These are phyloP conservation scores for Auxenochlorella pyrenoidosa DNA, from an alignment of 139 green algal species.

Conservation along the genomic window DNA sequence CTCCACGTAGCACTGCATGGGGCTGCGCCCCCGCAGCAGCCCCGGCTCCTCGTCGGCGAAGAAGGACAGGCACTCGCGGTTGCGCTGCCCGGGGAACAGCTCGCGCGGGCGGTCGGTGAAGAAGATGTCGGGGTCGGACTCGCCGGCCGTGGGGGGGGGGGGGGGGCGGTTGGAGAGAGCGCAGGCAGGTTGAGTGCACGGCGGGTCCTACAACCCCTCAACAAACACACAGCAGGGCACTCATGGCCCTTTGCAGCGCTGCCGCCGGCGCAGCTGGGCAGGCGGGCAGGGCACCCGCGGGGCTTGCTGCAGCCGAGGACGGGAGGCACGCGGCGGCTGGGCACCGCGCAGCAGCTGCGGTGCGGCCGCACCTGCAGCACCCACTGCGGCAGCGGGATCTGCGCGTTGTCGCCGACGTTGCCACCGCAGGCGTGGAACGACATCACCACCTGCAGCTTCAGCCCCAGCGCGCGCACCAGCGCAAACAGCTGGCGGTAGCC, in stretches of 20 bases:
- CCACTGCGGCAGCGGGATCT: slow-evolving; percentile 86
- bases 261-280: neutral
- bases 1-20: slow-evolving; percentile 88
- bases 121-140: slow-evolving; percentile 88
- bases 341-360: no score
- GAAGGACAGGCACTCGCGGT: slow-evolving; percentile 86
- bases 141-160: slow-evolving; percentile 34
- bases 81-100: slow-evolving; percentile 59
- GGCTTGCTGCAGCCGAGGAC: no score
- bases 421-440: slow-evolving; percentile 95
- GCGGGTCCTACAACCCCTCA: no score
- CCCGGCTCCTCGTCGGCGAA: slow-evolving; percentile 82
- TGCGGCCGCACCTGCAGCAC: slow-evolving; percentile 87
- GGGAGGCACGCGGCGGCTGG: no score
- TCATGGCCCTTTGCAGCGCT: no score
- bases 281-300: neutral
- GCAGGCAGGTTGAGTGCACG: no score
- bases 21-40: slow-evolving; percentile 64
- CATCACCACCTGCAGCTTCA: slow-evolving; percentile 92
- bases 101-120: slow-evolving; percentile 81
- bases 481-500: slow-evolving; percentile 88
- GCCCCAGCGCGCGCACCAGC: slow-evolving; percentile 71
- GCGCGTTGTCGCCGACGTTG: slow-evolving; percentile 91
- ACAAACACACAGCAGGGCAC: no score
- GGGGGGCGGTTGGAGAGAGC: no score